Percentiles rank a stretch among this genome's conserved stretches.
Evolutionary conservation across 192 early-diverging fungal species (phyloP).

Genomic region (Entomortierella lignicola): DNA sequence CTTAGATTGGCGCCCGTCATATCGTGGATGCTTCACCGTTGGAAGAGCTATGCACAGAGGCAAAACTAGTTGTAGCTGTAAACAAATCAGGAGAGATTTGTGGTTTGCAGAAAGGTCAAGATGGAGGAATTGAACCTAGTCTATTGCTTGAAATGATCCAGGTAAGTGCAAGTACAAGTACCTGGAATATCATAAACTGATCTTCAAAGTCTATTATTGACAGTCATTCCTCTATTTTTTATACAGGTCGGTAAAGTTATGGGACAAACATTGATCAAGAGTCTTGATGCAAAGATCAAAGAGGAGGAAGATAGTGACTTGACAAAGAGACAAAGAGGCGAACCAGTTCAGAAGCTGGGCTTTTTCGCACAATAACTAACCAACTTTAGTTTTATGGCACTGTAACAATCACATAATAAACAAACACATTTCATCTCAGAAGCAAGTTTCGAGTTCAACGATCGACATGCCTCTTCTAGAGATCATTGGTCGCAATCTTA

Average conservation of each 20-base stretch:
- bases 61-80: conserved; percentile 83
- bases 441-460: no score
- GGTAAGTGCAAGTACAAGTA: conserved; percentile 35
- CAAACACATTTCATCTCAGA: no score
- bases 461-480: no score
- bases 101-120: conserved; percentile 85
- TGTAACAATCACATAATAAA: no score
- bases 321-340: conserved; percentile 55
- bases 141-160: conserved; percentile 85
- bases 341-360: conserved; percentile 63
- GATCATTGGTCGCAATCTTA: no score
- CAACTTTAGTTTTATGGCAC: no score
- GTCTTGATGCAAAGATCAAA: conserved; percentile 59
- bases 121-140: conserved; percentile 82
- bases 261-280: conserved; percentile 59
- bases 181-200: conserved; percentile 27
- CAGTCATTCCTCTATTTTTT: no score
- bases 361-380: conserved; percentile 63
- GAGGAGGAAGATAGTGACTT: conserved; percentile 59
- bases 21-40: conserved; percentile 89
- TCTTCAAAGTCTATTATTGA: neutral
- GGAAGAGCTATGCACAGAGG: conserved; percentile 90
- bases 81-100: conserved; percentile 86
- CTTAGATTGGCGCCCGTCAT: conserved; percentile 83
- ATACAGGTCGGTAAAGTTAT: conserved; percentile 57